phyloP scores from a whole-genome alignment of 139 green algal genomes.

The Tetradesmus obliquus region DNA sequence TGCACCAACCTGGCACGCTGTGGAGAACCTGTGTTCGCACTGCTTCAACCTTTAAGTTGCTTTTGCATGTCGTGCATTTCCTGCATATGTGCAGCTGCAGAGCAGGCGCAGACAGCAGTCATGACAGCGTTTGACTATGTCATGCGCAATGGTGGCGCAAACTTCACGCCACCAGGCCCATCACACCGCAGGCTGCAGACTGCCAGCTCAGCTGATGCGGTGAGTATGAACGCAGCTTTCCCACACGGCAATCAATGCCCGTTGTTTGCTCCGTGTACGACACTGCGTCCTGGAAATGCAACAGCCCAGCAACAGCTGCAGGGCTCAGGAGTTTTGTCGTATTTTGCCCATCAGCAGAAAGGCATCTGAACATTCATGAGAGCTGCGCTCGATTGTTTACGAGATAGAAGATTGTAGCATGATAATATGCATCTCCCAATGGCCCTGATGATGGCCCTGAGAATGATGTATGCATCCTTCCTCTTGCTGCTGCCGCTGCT shows the following conservation, averaged over 20 bases:
- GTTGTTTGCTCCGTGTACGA: no score
- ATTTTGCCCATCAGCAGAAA: no score
- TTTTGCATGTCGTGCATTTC: neutral
- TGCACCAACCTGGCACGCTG: neutral
- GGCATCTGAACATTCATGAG: no score
- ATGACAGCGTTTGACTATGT: constrained; percentile 44
- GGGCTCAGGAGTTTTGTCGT: no score
- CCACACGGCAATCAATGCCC: no score
- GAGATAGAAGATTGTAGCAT: no score
- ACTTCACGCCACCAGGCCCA: neutral
- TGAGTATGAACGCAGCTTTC: neutral
- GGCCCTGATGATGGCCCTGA: no score
- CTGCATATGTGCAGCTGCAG: neutral
- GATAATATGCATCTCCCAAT: no score
- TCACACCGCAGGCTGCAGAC: neutral
- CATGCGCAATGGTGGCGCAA: constrained; percentile 41
- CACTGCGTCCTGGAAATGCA: neutral
- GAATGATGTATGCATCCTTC: neutral
- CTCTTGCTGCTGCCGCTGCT: neutral
- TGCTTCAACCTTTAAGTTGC: neutral
- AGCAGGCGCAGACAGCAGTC: neutral
- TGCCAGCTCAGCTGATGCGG: neutral
- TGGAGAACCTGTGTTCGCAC: no score
- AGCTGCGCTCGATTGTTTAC: no score
- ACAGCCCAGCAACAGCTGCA: neutral